Evolutionary conservation across 768 basidiomycete genomes (phyloP).

Genomic region (Gymnopilus dilepis): DNA sequence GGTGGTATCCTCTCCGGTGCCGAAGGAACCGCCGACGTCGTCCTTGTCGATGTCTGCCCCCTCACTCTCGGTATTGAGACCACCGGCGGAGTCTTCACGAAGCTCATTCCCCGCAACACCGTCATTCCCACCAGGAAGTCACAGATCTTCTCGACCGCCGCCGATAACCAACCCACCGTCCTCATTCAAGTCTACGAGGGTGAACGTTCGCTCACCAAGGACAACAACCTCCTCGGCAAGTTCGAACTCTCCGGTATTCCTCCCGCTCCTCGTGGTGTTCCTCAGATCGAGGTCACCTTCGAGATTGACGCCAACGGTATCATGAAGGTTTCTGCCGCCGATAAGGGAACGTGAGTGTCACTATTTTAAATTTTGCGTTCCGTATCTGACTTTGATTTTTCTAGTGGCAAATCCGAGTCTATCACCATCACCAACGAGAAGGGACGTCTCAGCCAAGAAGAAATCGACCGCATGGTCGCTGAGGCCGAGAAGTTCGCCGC

Average conservation of each 20-base stretch:
- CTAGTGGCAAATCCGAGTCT: constrained; percentile 76
- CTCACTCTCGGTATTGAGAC: constrained; percentile 68
- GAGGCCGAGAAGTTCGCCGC: constrained; percentile 53
- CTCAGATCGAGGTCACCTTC: constrained; percentile 91
- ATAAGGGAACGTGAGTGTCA: constrained; percentile 78
- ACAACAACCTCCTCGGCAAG: constrained; percentile 90
- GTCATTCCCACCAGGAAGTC: constrained; percentile 57
- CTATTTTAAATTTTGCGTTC: neutral
- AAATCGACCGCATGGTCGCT: constrained; percentile 60
- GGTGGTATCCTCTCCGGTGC: constrained; percentile 68
- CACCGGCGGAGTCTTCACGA: constrained; percentile 66
- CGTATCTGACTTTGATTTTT: constrained; percentile 3
- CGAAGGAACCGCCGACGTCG: constrained; percentile 53
- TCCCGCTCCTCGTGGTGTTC: constrained; percentile 87
- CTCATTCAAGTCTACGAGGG: constrained; percentile 92
- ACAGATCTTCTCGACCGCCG: constrained; percentile 81
- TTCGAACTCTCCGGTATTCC: constrained; percentile 92
- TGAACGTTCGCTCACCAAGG: constrained; percentile 86
- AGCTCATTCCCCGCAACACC: constrained; percentile 53
- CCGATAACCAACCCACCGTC: constrained; percentile 89
- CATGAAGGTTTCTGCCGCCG: constrained; percentile 79
- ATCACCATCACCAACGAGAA: constrained; percentile 76
- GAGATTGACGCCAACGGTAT: constrained; percentile 89
- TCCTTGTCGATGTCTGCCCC: constrained; percentile 62
- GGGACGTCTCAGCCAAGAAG: constrained; percentile 55